A percentile compares a stretch with the other conserved stretches of the same genome.
These are phyloP conservation scores for Tolypocladium ophioglossoides DNA, from an alignment of 2,329 filamentous ascomycete genomes.

Conservation along the genomic window DNA sequence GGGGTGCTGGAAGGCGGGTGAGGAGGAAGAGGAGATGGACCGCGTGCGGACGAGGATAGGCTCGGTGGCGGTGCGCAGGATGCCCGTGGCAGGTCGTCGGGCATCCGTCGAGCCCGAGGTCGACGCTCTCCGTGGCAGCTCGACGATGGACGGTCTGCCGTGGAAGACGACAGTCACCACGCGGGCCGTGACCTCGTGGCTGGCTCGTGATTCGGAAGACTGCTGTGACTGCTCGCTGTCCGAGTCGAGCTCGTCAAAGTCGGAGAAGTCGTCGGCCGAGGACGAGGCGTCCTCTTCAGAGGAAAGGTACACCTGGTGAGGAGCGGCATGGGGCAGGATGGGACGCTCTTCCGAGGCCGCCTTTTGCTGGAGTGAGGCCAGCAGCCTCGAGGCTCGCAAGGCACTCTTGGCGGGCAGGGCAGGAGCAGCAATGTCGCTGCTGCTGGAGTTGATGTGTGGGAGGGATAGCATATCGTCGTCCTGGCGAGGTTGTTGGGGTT, in stretches of 20 bases:
- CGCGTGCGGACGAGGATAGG: conserved; percentile 18
- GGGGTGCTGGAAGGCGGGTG: conserved; percentile 21
- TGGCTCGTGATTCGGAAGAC: conserved; percentile 22
- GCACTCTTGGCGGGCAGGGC: conserved; percentile 40
- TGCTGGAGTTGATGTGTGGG: conserved; percentile 9
- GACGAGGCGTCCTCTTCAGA: conserved; percentile 57
- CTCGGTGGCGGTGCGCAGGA: conserved; percentile 21
- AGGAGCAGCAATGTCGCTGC: conserved; percentile 20
- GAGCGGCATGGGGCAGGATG: conserved; percentile 28
- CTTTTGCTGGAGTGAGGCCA: conserved; percentile 22
- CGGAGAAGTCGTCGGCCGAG: conserved; percentile 48
- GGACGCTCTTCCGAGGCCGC: conserved; percentile 17
- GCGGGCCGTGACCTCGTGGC: conserved; percentile 45
- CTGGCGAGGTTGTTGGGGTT: not conserved
- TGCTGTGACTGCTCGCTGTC: conserved; percentile 23
- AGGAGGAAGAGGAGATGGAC: conserved; percentile 22
- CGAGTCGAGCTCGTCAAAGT: conserved; percentile 37
- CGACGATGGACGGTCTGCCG: conserved; percentile 48
- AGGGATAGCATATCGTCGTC: conserved; percentile 19
- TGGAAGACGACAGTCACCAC: conserved; percentile 49
- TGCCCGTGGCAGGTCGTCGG: conserved; percentile 11
- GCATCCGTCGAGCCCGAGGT: conserved; percentile 27
- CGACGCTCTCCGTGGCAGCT: conserved; percentile 35
- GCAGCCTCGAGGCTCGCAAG: conserved; percentile 33
- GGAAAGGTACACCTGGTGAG: conserved; percentile 52